Base-by-base conservation (phyloP, 2,329 filamentous ascomycete species). In the Dothideomycetes sp. region DNA sequence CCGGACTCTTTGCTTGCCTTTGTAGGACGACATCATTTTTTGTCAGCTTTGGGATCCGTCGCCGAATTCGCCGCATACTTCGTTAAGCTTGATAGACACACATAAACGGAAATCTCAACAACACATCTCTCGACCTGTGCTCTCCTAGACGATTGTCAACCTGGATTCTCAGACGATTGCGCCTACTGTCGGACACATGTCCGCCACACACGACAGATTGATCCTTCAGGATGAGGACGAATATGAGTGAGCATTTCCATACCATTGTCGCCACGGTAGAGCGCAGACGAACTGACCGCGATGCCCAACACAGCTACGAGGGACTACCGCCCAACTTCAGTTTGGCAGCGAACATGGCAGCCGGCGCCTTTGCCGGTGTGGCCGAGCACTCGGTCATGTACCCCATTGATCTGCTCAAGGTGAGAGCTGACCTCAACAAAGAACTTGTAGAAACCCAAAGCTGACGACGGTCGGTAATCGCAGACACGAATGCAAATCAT, bases 371-470 rank as follows among this genome's bases (percentile, higher is more conserved):
- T 66, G 91, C 91, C 45, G 91, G 91, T 53, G 93, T 95, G 66
- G 86, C 88, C 56, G 89, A 96, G 69, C 89, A 96, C 65, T 93
- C 89, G 45, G 88, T 94, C 56, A 96, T 98, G 91, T 98, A 98
- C 61, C 91, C 91, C 15, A 84, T 98, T 59, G 91, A 98, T 68
- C 78, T 94, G 52, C 83, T 98, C 60, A 98, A 98, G 82, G 91
- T 95, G 62, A 49, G 69, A 56, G 22, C 22, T 24, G 22, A 12
- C 33, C 29, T 16, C 27, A 18, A 16, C n/a, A 23, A 22, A 13
- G 23, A 15, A n/a, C n/a, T n/a, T n/a, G n/a, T n/a, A n/a, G n/a
- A n/a, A n/a, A n/a, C n/a, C 22, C 8, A 1, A 11, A 11, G 17
- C 16, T 1, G 24, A 25, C 13, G 18, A 25, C 24, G 30, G 28